Evolutionary conservation across 306 rosid species (phyloP), one percentile per base, ranked within the genome.

Genomic region (Pterocarpus macrocarpus): DNA sequence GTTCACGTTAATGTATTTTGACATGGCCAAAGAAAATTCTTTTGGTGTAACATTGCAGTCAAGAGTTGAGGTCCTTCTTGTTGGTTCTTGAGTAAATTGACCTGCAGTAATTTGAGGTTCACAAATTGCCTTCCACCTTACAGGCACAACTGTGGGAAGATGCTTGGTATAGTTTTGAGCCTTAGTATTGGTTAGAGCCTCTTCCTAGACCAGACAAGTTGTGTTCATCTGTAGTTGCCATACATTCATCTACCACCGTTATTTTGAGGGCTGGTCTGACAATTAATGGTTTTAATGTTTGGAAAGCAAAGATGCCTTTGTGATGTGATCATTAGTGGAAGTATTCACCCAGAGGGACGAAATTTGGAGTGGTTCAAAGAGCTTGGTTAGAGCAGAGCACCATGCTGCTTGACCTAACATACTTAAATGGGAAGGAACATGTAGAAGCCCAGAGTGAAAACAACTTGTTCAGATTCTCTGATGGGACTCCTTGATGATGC

Each of bases 251-350:
- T 76, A 47, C 65, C 47, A 22, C 59, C 68, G 55, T 79, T 53
- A 50, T 59, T 74, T 41, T 73, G 61, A 62, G 82, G 62, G 85
- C 69, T 71, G 58, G 71, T 58, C 32, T 3, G 33, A 50, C 41
- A 43, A 66, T 59, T 49, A 81, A 22, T 49, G 7, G 72, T 61
- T 58, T 69, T 56, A 32, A 64, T 80, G 78, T 34, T 22, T 76
- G 5, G 30, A 64, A 36, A 53, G 65, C 41, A 35, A 35, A 30
- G 41, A 72, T 73, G 66, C 47, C 43, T 53, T 8, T 72, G 43
- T 66, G 62, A 39, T 83, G n/a, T 45, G 36, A 33, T 75, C 47
- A 39, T 39, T 81, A 44, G 70, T 38, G 70, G 41, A 76, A 74
- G 45, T 56, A 58, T 74, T 87, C 43, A 80, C 47, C 41, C 36